Evolutionary conservation across 1,139 yeast genomes (phyloP), one percentile per base, ranked within the genome.

Genomic region (Yamadazyma diospyri): DNA sequence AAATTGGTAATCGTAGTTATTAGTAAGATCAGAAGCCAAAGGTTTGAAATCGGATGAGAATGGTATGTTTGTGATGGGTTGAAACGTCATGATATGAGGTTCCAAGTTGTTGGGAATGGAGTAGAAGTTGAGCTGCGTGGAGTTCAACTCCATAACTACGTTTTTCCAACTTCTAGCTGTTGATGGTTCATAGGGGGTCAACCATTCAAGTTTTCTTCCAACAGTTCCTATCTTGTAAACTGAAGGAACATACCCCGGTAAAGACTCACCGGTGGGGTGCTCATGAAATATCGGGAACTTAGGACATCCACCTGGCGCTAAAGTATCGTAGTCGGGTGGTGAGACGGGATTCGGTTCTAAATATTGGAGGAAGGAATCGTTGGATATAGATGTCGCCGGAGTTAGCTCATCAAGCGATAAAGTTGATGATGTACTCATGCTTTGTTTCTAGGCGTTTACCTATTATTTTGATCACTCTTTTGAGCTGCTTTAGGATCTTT

Each of bases 121-220:
- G 50, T 82, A 82, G 33, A 83, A 64, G 53, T 82, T 83, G 23
- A 83, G 52, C 56, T 83, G 92, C 1, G 92, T 83, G 2, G 86
- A 78, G 56, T 83, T 83, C 22, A 83, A 57, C 48, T 83, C 92
- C 58, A 81, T 61, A 6, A 83, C 62, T 20, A 68, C 64, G 32
- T 69, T 64, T 47, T 66, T 76, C 92, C 92, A 82, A n/a, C 72
- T 68, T 42, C 87, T 57, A 7, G 68, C 55, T 1, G 77, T 68
- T 0, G 85, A 69, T 4, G 77, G 66, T 45, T 80, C 85, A 47
- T 73, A 78, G 0, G 89, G 89, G 4, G 79, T 70, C 0, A 72
- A 40, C 82, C 83, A 81, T 51, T 82, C 92, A 21, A 70, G 46
- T 45, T 81, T 81, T 41, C 82, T 61, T 2, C 71, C 51, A 1